phyloP scores from a whole-genome alignment of 768 basidiomycete genomes.

The Podaxis sp. region DNA sequence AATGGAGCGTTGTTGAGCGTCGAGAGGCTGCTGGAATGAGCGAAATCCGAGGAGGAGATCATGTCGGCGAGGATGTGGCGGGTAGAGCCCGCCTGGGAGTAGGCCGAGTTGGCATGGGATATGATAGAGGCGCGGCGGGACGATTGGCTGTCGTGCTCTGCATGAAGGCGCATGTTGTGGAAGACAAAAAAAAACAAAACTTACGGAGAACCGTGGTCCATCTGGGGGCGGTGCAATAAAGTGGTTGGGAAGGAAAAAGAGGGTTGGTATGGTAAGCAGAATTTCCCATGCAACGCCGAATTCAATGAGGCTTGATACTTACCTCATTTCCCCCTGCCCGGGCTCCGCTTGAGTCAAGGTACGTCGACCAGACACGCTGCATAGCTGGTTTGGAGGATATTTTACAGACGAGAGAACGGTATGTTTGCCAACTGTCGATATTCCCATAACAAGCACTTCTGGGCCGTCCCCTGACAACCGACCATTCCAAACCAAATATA shows the following conservation, averaged over 20 bases:
- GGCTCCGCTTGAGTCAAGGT: slow-evolving; percentile 35
- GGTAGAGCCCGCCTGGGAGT: slow-evolving; percentile 48
- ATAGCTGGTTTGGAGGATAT: slow-evolving; percentile 24
- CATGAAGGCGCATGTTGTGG: slow-evolving; percentile 6
- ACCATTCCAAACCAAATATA: background rate
- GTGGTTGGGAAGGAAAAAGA: slow-evolving; percentile 22
- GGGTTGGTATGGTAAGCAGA: slow-evolving; percentile 15
- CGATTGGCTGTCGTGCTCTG: slow-evolving; percentile 17
- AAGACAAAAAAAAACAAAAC: slow-evolving; percentile 12
- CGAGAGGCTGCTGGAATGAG: background rate
- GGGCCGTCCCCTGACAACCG: background rate
- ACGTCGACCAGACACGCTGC: slow-evolving; percentile 56
- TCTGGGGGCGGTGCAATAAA: slow-evolving; percentile 24
- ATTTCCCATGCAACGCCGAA: slow-evolving; percentile 22
- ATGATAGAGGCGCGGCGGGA: slow-evolving; percentile 39
- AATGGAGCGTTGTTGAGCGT: slow-evolving; percentile 31
- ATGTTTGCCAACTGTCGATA: background rate
- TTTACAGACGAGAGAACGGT: background rate
- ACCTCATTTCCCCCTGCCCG: slow-evolving; percentile 14
- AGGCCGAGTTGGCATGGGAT: slow-evolving; percentile 36
- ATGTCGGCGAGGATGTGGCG: slow-evolving; percentile 44
- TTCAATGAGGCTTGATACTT: background rate
- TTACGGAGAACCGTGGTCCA: slow-evolving; percentile 27
- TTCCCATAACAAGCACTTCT: slow-evolving; percentile 5
- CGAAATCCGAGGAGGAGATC: slow-evolving; percentile 18